Conservation (phyloP, 1,284 basidiomycete genomes). For the Apiotrichum siamense region DNA sequence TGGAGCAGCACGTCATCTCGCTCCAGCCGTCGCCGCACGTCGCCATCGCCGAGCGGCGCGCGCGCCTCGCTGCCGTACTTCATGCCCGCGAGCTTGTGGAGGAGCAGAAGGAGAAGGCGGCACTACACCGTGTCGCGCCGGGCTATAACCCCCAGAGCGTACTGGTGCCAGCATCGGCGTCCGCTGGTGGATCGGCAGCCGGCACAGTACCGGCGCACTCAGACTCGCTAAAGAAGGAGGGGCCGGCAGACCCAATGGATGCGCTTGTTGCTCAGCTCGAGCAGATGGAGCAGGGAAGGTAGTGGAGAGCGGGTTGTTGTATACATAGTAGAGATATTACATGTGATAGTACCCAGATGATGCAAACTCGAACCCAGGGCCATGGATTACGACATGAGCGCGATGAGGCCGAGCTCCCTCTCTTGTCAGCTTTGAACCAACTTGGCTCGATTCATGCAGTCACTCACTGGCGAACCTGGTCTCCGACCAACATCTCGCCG, state of each 20-base stretch:
- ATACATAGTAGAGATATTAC: background rate
- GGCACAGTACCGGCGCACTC: no score
- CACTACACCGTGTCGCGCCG: constrained; percentile 39
- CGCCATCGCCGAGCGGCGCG: constrained; percentile 59
- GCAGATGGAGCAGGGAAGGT: constrained; percentile 52
- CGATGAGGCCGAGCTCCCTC: constrained; percentile 76
- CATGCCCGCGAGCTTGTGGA: constrained; percentile 67
- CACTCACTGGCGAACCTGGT: constrained; percentile 74
- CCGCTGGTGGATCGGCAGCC: background rate
- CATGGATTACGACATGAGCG: constrained; percentile 54
- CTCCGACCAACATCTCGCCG: constrained; percentile 72
- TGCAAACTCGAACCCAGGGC: background rate
- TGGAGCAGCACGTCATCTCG: constrained; percentile 74
- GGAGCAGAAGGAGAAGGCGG: constrained; percentile 56
- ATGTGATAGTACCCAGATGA: background rate
- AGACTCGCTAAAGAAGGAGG: background rate
- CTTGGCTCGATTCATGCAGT: background rate
- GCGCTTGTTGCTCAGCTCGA: constrained; percentile 71
- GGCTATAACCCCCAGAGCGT: constrained; percentile 44
- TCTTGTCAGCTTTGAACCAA: constrained; percentile 1
- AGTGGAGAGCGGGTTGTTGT: background rate
- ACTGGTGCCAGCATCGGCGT: constrained; percentile 27
- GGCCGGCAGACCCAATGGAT: constrained; percentile 62
- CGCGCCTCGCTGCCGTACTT: constrained; percentile 64
- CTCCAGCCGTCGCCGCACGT: constrained; percentile 62